Conservation (phyloP, 257 asterid species). For the Capsicum chinense region DNA sequence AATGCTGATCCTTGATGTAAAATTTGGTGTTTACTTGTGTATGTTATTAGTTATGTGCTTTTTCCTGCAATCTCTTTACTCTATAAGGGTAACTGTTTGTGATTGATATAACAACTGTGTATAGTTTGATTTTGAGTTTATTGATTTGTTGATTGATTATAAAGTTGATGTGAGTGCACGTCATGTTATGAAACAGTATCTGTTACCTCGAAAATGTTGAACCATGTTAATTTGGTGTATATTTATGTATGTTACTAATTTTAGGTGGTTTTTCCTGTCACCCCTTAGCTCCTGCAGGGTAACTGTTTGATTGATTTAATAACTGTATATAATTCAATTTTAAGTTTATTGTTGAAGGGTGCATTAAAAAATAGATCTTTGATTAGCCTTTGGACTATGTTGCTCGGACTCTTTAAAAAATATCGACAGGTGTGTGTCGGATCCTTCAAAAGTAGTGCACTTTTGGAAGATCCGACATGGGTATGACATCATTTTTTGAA, state of each 20-base stretch:
- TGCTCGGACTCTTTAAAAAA: too few species aligned
- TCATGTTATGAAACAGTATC: background rate
- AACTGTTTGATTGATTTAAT: background rate
- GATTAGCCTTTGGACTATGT: too few species aligned
- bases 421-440: too few species aligned
- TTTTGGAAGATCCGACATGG: too few species aligned
- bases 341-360: too few species aligned
- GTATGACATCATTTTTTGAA: too few species aligned
- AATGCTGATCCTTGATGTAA: background rate
- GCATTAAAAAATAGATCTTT: too few species aligned
- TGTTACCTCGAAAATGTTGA: background rate
- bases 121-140: background rate
- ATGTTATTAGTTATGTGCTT: background rate
- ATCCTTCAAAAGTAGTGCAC: too few species aligned
- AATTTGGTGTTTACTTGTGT: background rate
- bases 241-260: background rate
- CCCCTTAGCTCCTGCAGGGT: background rate
- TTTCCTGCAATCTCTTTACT: background rate
- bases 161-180: background rate
- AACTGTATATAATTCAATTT: background rate
- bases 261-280: background rate
- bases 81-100: background rate
- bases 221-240: slow-evolving; percentile 4
- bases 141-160: too few species aligned
- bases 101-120: background rate